Evolutionary conservation across 352 stramenopile genomes (phyloP), one percentile per base, ranked within the genome.

Genomic region (Thalassiosira livingstoniorum): DNA sequence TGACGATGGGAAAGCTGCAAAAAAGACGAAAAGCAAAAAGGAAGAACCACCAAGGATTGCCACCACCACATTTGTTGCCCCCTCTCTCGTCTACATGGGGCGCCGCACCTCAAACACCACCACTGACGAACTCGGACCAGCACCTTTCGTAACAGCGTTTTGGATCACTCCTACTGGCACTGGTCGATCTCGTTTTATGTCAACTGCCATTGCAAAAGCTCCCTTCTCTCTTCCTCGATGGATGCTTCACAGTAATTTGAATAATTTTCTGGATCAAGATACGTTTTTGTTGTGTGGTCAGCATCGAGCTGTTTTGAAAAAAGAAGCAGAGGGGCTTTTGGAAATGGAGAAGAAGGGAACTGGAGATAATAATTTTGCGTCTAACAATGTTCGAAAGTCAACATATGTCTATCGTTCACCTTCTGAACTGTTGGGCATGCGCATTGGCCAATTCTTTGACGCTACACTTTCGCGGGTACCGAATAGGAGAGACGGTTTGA

Each of bases 221-320:
- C 61, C 73, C 3, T 66, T 90, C 57, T 13, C 32, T 29, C 23
- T 78, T 10, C 86, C 83, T 45, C 47, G 83, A 51, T 92, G 87
- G 87, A 54, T 91, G n/a, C 39, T 75, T 2, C 66, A 90, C 39
- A 39, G 87, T 18, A 57, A 71, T 32, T 51, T 89, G 15, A 84
- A 90, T 57, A 89, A 89, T 45, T 92, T 92, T 66, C 63, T 92
- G n/a, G 87, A 92, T 51, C 87, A 92, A 71, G 87, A 92, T 77
- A 92, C 87, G 0, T 83, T 82, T 73, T 66, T 92, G 0, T 39
- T 92, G 18, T 78, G 76, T 21, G 86, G 82, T 7, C 85, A 91
- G 60, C 80, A 92, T 54, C 66, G 55, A 55, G 61, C 74, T 53
- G 79, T 92, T 58, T 61, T 92, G 32, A 47, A 51, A 10, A 57